Conservation (phyloP, 2,329 filamentous ascomycete species). For the Diaporthe longicolla region DNA sequence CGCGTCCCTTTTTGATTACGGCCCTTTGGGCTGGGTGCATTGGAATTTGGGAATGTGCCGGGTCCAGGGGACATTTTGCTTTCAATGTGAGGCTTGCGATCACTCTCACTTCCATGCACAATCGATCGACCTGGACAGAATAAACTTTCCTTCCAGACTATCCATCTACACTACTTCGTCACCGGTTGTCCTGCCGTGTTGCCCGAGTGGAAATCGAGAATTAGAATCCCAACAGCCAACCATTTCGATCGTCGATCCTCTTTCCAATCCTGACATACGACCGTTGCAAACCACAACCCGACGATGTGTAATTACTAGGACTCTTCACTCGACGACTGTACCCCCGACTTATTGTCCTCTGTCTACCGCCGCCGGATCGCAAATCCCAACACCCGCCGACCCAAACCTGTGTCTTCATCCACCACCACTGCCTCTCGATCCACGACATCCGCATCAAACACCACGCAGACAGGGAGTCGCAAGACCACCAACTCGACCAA, state of each 20-base stretch:
- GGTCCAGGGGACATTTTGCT: conserved; percentile 30
- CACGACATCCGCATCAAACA: background rate
- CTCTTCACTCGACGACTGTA: conserved; percentile 31
- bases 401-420: background rate
- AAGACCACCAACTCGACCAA: conserved; percentile 40
- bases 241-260: background rate
- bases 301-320: conserved; percentile 22
- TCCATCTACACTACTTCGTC: conserved; percentile 16
- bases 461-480: background rate
- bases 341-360: conserved; percentile 18
- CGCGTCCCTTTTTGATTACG: conserved; percentile 29
- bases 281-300: background rate
- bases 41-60: conserved; percentile 15
- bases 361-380: conserved; percentile 8
- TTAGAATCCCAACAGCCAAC: too few relatives aligned
- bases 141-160: conserved; percentile 19
- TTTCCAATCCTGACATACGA: background rate
- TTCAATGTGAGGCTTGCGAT: conserved; percentile 28
- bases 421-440: background rate
- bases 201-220: too few relatives aligned
- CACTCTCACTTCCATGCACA: conserved; percentile 8
- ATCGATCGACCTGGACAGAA: conserved; percentile 9
- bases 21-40: background rate
- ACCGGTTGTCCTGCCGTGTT: background rate
- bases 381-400: background rate